phyloP scores from a whole-genome alignment of 768 basidiomycete species.

The Tulasnella sp. region DNA sequence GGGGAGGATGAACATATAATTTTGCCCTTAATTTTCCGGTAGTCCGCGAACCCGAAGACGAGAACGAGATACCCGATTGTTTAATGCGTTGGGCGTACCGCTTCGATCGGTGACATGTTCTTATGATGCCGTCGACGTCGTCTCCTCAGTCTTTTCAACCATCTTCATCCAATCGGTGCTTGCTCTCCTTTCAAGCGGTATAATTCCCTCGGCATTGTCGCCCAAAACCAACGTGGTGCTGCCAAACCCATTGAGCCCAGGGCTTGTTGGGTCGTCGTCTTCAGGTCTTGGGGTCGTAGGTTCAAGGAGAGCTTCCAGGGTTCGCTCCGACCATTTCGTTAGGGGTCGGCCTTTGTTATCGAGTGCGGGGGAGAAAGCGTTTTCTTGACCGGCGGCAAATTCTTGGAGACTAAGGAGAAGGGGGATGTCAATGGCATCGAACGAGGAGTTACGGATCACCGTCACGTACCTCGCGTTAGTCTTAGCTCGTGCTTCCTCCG shows the following conservation, averaged over 20 bases:
- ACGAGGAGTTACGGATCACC: not conserved
- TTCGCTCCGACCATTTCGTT: constrained; percentile 3
- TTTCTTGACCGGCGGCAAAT: constrained; percentile 1
- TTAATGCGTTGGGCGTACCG: too few relatives aligned
- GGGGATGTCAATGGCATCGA: not conserved
- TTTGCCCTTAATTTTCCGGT: not conserved
- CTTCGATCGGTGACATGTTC: too few relatives aligned
- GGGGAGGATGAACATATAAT: not conserved
- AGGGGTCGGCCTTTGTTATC: not conserved
- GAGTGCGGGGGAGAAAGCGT: not conserved
- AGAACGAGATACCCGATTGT: not conserved
- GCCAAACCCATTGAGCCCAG: not conserved
- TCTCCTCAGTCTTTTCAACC: not conserved
- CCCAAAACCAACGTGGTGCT: not conserved
- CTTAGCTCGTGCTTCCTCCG: not conserved
- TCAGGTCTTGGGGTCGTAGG: not conserved
- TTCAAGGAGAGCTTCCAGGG: not conserved
- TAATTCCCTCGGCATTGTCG: not conserved
- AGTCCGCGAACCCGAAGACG: not conserved
- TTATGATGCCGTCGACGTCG: not conserved
- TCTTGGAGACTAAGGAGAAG: not conserved
- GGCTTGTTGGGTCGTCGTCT: not conserved
- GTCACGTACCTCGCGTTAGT: not conserved
- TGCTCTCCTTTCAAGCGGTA: not conserved
- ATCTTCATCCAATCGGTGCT: constrained; percentile 2